Base-by-base conservation (phyloP, 1,284 basidiomycete genomes). In the Sparassis latifolia region DNA sequence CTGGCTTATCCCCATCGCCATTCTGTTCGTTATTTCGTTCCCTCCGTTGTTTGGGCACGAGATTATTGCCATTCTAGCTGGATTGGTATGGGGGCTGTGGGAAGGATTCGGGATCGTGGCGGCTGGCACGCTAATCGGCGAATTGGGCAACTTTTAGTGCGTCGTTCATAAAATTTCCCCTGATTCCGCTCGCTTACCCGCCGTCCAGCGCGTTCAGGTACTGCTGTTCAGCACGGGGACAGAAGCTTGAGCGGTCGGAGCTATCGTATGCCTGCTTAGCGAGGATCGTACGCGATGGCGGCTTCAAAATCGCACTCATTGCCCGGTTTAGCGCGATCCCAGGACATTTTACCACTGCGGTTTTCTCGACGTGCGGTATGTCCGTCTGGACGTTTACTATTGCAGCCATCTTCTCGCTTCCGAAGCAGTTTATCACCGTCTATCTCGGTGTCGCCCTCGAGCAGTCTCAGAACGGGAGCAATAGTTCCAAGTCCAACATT, bases 301-400 rank as follows among this genome's bases (percentile, higher is more conserved):
- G 89, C 0, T 89, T 92, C 69, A 79, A 74, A 62, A 80, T 92
- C 58, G 83, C 86, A 1, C 73, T 90, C 31, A 76, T 88, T 42
- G 84, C 82, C 5, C 77, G 89, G 31, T 71, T 89, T 50, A 87
- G 83, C 56, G 87, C 86, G n/a, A 89, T 92, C 47, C 90, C 90
- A 0, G 87, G 87, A 31, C 83, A 84, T 56, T 84, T 84, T 60
- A 82, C 82, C 0, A 88, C 88, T 1, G 86, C 85, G 12, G 78
- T 91, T 3, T 92, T 92, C 66, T 79, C 88, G 0, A 87, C 87
- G 0, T 89, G 85, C 62, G 87, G 86, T 40, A 89, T 90, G 84
- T 71, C 71, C 50, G 79, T 92, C 56, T 75, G 81, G 62, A 73
- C 82, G 27, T 91, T 90, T 66, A 74, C 75, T 35, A 57, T 89